Evolutionary conservation across 441 rosid species (phyloP), one percentile per base, ranked within the genome.

Genomic region (Gossypium laxum): DNA sequence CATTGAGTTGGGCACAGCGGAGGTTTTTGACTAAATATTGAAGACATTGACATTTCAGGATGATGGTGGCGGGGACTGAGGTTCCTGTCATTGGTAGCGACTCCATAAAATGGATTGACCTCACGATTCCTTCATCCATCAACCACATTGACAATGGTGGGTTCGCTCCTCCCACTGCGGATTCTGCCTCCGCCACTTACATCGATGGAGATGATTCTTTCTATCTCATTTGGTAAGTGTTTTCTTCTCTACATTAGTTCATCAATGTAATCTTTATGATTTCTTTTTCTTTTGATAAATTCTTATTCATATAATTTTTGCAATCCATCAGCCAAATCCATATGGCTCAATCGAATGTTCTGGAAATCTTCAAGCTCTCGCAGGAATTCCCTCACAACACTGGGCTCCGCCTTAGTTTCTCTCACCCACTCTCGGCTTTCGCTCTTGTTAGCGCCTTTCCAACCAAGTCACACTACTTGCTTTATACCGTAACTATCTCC

Each of bases 301-400:
- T 55, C 15, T 41, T 18, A 4, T 63, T 38, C 24, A n/a, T 43
- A 7, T 38, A 6, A 11, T 8, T 65, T 26, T 56, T 26, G 47
- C 26, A 12, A 14, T 38, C 17, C 32, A 24, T 59, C 80, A 88
- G 92, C 88, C 87, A 85, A 79, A 85, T 91, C 73, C 82, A 84
- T 74, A 81, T 80, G 77, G 72, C 75, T 54, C 62, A 24, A 38
- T 81, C 97, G 1, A 76, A 82, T 73, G 72, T 71, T 64, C 81
- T 92, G 52, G 95, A 95, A 83, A 73, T 95, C 69, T 85, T 88
- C n/a, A 85, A 91, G 72, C 69, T 95, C 74, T 88, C 89, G 26
- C 67, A 81, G 24, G 88, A 84, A 11, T 85, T 84, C 59, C 87
- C 93, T n/a, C 18, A 71, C 69, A 69, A 70, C 11, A 18, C 51